Evolutionary conservation across 768 basidiomycete genomes (phyloP).

Genomic region (Chiua virens): DNA sequence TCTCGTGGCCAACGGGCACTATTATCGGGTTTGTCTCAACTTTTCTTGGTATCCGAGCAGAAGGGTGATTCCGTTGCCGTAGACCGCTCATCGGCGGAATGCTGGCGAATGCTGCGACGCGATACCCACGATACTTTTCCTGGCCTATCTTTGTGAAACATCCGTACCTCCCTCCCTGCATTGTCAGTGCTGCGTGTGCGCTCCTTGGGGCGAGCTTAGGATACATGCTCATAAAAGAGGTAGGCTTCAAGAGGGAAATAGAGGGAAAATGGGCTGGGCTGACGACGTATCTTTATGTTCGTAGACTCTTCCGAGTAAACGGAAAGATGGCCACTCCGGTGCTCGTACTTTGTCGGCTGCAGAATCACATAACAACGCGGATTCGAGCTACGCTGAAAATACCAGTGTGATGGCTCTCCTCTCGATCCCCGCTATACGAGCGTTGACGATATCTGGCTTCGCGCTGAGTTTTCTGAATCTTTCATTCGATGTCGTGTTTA

Average conservation of each 20-base stretch:
- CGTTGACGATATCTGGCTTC: slow-evolving; percentile 50
- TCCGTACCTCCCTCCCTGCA: slow-evolving; percentile 20
- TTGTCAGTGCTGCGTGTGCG: slow-evolving; percentile 8
- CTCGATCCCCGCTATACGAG: slow-evolving; percentile 50
- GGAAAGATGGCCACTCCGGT: not conserved
- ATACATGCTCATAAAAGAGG: slow-evolving; percentile 22
- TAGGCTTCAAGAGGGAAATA: not conserved
- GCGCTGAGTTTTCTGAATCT: slow-evolving; percentile 52
- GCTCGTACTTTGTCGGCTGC: not conserved
- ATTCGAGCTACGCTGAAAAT: slow-evolving; percentile 7
- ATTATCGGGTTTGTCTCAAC: slow-evolving; percentile 46
- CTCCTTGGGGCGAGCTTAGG: slow-evolving; percentile 10
- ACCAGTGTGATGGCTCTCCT: slow-evolving; percentile 38
- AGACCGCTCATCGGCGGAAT: slow-evolving; percentile 25
- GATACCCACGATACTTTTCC: slow-evolving; percentile 11
- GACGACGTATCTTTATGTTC: not conserved
- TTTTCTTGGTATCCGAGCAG: not conserved
- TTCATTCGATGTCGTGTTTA: slow-evolving; percentile 62
- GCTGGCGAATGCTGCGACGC: slow-evolving; percentile 15
- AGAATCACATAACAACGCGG: not conserved
- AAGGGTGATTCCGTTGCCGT: not conserved
- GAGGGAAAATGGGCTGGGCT: not conserved
- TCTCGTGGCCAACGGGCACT: slow-evolving; percentile 57
- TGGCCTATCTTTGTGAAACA: slow-evolving; percentile 13
- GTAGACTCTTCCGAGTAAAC: slow-evolving; percentile 21